Evolutionary conservation across 1,284 basidiomycete genomes (phyloP).

Genomic region (Trichosporon faecale): DNA sequence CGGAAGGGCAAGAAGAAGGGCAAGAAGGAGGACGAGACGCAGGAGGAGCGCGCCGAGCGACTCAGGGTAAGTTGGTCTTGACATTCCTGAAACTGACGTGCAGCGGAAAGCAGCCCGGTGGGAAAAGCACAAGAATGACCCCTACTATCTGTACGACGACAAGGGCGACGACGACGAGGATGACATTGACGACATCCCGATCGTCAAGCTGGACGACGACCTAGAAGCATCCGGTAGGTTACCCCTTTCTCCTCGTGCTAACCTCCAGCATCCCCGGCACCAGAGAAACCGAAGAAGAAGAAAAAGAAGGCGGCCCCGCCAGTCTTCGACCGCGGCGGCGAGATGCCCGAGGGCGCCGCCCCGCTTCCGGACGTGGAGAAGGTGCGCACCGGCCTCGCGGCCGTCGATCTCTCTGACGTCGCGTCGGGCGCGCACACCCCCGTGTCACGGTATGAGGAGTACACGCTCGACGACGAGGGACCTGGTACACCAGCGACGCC

Average conservation of each 20-base stretch:
- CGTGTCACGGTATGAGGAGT: constrained; percentile 59
- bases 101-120: constrained; percentile 71
- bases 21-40: constrained; percentile 39
- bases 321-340: constrained; percentile 69
- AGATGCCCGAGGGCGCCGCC: constrained; percentile 70
- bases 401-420: constrained; percentile 24
- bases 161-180: constrained; percentile 52
- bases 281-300: constrained; percentile 18
- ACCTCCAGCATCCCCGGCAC: constrained; percentile 39
- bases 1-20: constrained; percentile 43
- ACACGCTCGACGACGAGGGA: constrained; percentile 56
- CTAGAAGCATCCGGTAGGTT: constrained; percentile 39
- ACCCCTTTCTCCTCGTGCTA: constrained; percentile 45
- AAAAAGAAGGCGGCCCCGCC: constrained; percentile 34
- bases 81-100: not conserved
- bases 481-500: constrained; percentile 47
- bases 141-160: constrained; percentile 70
- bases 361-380: constrained; percentile 13
- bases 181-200: constrained; percentile 79
- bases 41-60: constrained; percentile 46
- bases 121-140: constrained; percentile 73
- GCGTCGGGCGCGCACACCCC: not conserved
- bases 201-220: constrained; percentile 67
- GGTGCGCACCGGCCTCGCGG: constrained; percentile 45
- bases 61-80: constrained; percentile 39